Evolutionary conservation across 768 basidiomycete species (phyloP).

Genomic region (Amanita thiersii): DNA sequence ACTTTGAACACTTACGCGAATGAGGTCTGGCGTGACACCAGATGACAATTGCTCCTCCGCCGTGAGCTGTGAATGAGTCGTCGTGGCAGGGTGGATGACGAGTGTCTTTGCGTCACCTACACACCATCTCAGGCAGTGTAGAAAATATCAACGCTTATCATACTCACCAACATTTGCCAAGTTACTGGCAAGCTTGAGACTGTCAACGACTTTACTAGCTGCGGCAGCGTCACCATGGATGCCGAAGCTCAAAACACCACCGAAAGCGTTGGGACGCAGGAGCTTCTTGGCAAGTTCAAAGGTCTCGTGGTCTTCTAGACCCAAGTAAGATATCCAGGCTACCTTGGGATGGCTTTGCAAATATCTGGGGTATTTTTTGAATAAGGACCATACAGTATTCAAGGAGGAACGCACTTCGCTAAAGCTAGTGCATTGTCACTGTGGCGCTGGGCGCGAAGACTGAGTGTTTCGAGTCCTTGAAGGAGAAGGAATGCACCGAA

Average conservation of each 20-base stretch:
- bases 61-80: slow-evolving; percentile 67
- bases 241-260: slow-evolving; percentile 76
- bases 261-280: slow-evolving; percentile 47
- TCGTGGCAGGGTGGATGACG: slow-evolving; percentile 70
- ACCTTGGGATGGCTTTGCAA: slow-evolving; percentile 60
- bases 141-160: no score
- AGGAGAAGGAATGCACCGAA: slow-evolving; percentile 69
- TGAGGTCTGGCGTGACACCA: slow-evolving; percentile 73
- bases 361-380: slow-evolving; percentile 26
- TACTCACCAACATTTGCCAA: slow-evolving; percentile 62
- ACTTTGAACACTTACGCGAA: slow-evolving; percentile 56
- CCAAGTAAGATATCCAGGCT: slow-evolving; percentile 74
- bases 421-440: slow-evolving; percentile 62
- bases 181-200: slow-evolving; percentile 60
- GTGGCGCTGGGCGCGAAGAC: slow-evolving; percentile 64
- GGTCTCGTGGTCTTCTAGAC: slow-evolving; percentile 53
- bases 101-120: slow-evolving; percentile 70
- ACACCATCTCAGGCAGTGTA: background rate
- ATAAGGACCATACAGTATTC: background rate
- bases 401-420: slow-evolving; percentile 33
- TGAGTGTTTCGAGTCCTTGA: slow-evolving; percentile 76
- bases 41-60: slow-evolving; percentile 50
- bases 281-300: slow-evolving; percentile 50
- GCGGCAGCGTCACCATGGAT: slow-evolving; percentile 45
- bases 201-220: slow-evolving; percentile 61